Evolutionary conservation across 2,329 filamentous ascomycete species (phyloP).

Genomic region (Ceratocystiopsis minuta): DNA sequence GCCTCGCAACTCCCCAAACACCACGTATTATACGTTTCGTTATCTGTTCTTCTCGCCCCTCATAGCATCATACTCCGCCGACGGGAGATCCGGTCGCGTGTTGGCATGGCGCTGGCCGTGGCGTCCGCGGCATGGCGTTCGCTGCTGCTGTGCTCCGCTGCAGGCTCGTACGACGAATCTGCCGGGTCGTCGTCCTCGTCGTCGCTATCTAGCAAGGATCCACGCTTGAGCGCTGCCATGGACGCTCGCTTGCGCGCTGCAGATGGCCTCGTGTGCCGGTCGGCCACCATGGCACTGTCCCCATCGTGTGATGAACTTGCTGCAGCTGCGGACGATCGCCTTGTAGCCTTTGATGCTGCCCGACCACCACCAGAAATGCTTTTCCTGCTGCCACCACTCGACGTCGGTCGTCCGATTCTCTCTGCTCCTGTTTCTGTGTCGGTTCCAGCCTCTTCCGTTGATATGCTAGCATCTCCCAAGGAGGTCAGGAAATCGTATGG

Average conservation of each 20-base stretch:
- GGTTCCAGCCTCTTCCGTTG: neutral
- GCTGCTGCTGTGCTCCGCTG: slow-evolving; percentile 6
- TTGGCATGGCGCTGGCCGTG: no score
- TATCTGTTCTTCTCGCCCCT: slow-evolving; percentile 11
- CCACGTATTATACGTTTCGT: slow-evolving; percentile 1
- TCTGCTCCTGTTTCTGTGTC: neutral
- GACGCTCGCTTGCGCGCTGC: slow-evolving; percentile 23
- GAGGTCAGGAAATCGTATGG: slow-evolving; percentile 37
- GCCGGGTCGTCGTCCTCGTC: slow-evolving; percentile 18
- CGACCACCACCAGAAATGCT: neutral
- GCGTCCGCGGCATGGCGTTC: no score
- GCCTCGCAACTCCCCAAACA: neutral
- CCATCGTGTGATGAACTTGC: neutral
- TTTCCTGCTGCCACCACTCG: no score
- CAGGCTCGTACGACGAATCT: slow-evolving; percentile 12
- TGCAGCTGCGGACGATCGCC: slow-evolving; percentile 2
- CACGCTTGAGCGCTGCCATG: slow-evolving; percentile 21
- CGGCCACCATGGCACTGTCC: neutral
- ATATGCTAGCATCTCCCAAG: slow-evolving; percentile 12
- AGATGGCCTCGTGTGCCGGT: slow-evolving; percentile 9
- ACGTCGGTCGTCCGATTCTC: no score
- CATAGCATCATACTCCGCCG: slow-evolving; percentile 43
- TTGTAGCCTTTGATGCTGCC: slow-evolving; percentile 1
- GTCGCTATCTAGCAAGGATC: slow-evolving; percentile 11
- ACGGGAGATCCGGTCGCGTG: slow-evolving; percentile 22